Evolutionary conservation across 2,329 filamentous ascomycete species (phyloP).

Genomic region (Fusarium goolgardi): DNA sequence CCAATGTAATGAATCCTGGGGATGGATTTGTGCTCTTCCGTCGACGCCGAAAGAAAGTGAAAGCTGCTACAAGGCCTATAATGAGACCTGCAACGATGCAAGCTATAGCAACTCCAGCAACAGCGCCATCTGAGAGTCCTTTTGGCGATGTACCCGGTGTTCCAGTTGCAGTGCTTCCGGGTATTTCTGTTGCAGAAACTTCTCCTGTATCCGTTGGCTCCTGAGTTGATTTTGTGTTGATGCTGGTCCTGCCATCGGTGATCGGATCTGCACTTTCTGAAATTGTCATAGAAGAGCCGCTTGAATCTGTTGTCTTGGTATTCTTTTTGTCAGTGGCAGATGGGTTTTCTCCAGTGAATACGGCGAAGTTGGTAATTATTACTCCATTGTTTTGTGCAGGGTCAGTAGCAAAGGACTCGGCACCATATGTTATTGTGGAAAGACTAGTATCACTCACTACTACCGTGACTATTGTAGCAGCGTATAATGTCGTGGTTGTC

Average conservation of each 20-base stretch:
- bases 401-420: too few relatives aligned
- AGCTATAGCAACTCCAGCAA: conserved; percentile 49
- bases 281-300: neutral
- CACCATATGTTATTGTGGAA: too few relatives aligned
- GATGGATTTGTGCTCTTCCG: neutral
- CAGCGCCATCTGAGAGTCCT: conserved; percentile 31
- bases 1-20: neutral
- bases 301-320: too few relatives aligned
- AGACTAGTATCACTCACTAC: too few relatives aligned
- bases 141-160: neutral
- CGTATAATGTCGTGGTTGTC: too few relatives aligned
- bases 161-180: neutral
- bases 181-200: too few relatives aligned
- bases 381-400: too few relatives aligned
- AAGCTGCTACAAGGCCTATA: conserved; percentile 44
- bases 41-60: conserved; percentile 45
- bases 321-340: too few relatives aligned
- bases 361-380: too few relatives aligned
- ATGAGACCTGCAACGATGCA: conserved; percentile 47
- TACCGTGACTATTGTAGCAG: too few relatives aligned
- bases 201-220: neutral
- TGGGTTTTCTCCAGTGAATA: too few relatives aligned
- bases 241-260: neutral
- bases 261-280: neutral
- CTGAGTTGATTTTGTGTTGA: neutral